These are phyloP conservation scores for Peterozyma xylosa DNA, from an alignment of 805 yeast species.

Conservation along the genomic window DNA sequence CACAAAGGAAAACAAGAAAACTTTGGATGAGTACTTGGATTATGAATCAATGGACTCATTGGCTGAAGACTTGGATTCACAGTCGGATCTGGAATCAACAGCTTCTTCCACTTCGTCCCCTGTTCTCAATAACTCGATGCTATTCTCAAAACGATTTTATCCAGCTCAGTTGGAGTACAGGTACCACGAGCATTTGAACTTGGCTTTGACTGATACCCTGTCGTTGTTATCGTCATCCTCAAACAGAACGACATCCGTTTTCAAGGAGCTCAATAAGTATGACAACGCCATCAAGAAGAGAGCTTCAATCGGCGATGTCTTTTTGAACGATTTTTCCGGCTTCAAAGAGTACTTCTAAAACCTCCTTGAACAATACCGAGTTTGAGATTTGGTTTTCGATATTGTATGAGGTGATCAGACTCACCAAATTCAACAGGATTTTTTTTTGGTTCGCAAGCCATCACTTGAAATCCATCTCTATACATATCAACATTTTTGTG, in stretches of 20 bases:
- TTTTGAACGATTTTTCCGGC: background rate
- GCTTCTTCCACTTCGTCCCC: background rate
- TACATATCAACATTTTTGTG: too few species aligned
- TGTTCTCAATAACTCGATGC: background rate
- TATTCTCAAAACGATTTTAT: background rate
- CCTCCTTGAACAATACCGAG: too few species aligned
- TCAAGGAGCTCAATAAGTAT: background rate
- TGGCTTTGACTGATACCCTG: background rate
- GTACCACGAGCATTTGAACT: background rate
- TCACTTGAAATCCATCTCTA: too few species aligned
- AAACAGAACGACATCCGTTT: background rate
- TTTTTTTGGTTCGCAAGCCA: too few species aligned
- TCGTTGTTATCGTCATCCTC: background rate
- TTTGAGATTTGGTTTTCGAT: too few species aligned
- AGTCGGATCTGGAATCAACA: background rate
- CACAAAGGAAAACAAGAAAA: background rate
- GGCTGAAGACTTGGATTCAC: background rate
- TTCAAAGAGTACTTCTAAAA: background rate
- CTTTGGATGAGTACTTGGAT: background rate
- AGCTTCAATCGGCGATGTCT: background rate
- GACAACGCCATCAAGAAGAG: background rate
- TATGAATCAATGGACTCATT: background rate
- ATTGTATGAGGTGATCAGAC: too few species aligned
- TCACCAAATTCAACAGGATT: too few species aligned
- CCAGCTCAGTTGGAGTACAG: background rate